Evolutionary conservation across 2,329 filamentous ascomycete species (phyloP).

Genomic region (Bimuria novae-zelandiae): DNA sequence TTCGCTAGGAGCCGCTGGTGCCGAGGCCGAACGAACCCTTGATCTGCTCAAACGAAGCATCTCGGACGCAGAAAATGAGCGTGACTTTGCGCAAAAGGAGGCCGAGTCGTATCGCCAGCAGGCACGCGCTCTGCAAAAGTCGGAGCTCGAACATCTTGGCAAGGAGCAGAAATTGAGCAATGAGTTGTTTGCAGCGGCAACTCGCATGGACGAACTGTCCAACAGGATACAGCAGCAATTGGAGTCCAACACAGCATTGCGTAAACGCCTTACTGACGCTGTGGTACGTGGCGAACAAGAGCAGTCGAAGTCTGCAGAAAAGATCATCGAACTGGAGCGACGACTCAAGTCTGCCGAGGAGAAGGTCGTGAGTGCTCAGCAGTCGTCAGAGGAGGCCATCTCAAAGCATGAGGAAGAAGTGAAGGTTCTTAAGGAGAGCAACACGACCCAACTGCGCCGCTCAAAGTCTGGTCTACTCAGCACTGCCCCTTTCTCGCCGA

Average conservation of each 20-base stretch:
- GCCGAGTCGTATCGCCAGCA: constrained; percentile 65
- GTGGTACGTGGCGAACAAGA: constrained; percentile 83
- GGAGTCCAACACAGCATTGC: constrained; percentile 74
- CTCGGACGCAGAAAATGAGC: constrained; percentile 70
- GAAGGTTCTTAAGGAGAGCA: constrained; percentile 72
- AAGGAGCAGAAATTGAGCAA: constrained; percentile 68
- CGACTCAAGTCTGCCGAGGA: constrained; percentile 84
- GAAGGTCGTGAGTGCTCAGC: constrained; percentile 78
- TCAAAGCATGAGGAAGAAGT: constrained; percentile 86
- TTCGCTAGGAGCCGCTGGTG: constrained; percentile 39
- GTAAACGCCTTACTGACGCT: constrained; percentile 75
- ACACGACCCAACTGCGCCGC: constrained; percentile 76
- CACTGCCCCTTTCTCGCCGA: constrained; percentile 59
- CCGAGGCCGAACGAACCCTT: constrained; percentile 65
- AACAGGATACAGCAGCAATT: constrained; percentile 80
- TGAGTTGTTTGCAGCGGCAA: constrained; percentile 74
- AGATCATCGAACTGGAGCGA: constrained; percentile 82
- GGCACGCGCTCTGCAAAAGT: constrained; percentile 61
- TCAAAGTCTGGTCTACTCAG: constrained; percentile 61
- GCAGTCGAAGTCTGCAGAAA: constrained; percentile 76
- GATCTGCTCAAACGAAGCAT: constrained; percentile 70
- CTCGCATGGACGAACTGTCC: constrained; percentile 78
- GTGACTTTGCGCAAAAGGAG: constrained; percentile 72
- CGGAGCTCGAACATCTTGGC: constrained; percentile 61
- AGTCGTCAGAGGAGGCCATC: constrained; percentile 83